Evolutionary conservation across 176 grass and related monocot genomes (phyloP), one percentile per base, ranked within the genome.

Genomic region (Avena sativa): DNA sequence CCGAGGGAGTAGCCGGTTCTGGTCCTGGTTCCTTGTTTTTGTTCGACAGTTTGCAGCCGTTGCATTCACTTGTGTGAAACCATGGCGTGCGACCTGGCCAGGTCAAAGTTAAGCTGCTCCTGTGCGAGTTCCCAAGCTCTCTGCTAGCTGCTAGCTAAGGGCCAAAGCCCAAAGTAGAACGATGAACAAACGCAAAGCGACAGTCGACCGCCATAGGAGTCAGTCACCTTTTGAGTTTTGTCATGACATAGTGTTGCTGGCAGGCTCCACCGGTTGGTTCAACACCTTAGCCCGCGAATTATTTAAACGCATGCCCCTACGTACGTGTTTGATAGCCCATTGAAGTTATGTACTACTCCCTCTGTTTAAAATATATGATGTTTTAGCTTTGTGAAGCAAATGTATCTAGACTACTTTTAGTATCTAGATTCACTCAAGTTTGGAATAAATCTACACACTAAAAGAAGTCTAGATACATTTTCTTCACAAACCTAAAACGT

Each of bases 21-120:
- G 40, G 40, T 43, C 40, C 8, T 43, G 40, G 46, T 48, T 43
- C 40, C 8, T 43, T 6, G 46, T 48, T 48, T 9, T 48, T 81
- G 66, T 85, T 85, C 30, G 83, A 81, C 78, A 28, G 61, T 63
- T 61, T 16, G 17, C 69, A 68, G 83, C 6, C 0, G 75, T 75
- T 87, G 57, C 75, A 74, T 8, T 86, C 85, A 52, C 26, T 36
- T 85, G 73, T 90, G 60, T 90, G 76, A 84, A n/a, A n/a, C n/a
- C n/a, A n/a, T n/a, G n/a, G n/a, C n/a, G n/a, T n/a, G n/a, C 32
- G 32, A 32, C 32, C 38, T 43, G 36, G 50, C 60, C 30, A 23
- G 11, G 81, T 75, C 81, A 81, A 67, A 52, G 48, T 75, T 79
- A 69, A 12, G 3, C 23, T 65, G 47, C 55, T 36, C 71, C n/a